A percentile compares a stretch with the other conserved stretches of the same genome.
These are phyloP conservation scores for Kluyveromyces lactis DNA, from an alignment of 805 yeast species.

Conservation along the genomic window DNA sequence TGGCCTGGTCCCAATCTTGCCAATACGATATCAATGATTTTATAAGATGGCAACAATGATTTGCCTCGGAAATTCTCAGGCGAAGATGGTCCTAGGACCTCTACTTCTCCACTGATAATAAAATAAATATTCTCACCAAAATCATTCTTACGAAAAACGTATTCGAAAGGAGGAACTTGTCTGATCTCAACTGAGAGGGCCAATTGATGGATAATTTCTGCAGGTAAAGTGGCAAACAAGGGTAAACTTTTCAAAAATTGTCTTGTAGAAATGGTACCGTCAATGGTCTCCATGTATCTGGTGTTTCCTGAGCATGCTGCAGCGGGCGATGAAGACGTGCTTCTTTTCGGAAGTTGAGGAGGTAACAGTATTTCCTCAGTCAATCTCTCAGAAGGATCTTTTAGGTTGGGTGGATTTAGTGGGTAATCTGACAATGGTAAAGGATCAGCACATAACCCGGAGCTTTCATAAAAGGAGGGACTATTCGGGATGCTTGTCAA, in stretches of 20 bases:
- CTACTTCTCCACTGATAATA: slow-evolving; percentile 61
- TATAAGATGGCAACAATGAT: slow-evolving; percentile 30
- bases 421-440: neutral
- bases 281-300: slow-evolving; percentile 32
- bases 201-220: slow-evolving; percentile 51
- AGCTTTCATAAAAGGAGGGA: neutral
- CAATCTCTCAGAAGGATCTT: neutral
- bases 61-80: slow-evolving; percentile 16
- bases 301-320: neutral
- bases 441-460: neutral
- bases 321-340: neutral
- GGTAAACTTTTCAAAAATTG: slow-evolving; percentile 52
- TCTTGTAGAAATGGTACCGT: slow-evolving; percentile 47
- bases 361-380: neutral
- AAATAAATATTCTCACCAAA: slow-evolving; percentile 58
- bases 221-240: slow-evolving; percentile 49
- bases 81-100: slow-evolving; percentile 39
- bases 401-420: neutral
- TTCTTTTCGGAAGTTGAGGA: neutral
- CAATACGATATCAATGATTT: slow-evolving; percentile 16
- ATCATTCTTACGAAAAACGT: slow-evolving; percentile 52
- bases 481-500: neutral
- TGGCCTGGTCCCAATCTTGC: slow-evolving; percentile 57
- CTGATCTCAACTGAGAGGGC: slow-evolving; percentile 57
- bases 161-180: slow-evolving; percentile 47